Conservation (phyloP, 805 yeast genomes). For the Cephaloascus albidus region DNA sequence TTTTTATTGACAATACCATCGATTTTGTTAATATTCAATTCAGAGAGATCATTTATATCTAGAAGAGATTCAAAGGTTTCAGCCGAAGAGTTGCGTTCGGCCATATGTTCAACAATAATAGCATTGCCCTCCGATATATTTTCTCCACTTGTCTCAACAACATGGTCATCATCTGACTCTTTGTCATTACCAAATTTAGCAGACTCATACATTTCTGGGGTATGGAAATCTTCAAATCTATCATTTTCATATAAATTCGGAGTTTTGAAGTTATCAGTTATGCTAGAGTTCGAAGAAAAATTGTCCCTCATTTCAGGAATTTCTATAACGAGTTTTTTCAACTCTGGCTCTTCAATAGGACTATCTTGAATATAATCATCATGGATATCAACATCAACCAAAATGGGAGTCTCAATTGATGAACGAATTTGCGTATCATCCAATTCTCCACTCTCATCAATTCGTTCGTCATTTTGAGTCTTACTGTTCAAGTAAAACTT, state of each 20-base stretch:
- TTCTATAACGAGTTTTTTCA: not conserved
- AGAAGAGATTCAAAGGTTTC: conserved; percentile 3
- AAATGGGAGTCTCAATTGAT: conserved; percentile 2
- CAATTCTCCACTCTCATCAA: not conserved
- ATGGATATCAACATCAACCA: not conserved
- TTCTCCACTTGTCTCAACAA: conserved; percentile 25
- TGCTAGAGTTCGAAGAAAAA: not conserved
- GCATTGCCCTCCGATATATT: conserved; percentile 10
- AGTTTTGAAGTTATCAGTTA: not conserved
- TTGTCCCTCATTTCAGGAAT: not conserved
- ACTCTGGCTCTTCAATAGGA: not conserved
- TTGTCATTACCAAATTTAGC: conserved; percentile 17
- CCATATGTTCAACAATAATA: no score
- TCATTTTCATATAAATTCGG: conserved; percentile 84
- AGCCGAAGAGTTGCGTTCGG: conserved; percentile 1
- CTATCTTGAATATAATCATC: not conserved
- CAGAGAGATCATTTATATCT: conserved; percentile 27
- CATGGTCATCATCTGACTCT: conserved; percentile 21
- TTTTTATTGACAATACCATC: conserved; percentile 23
- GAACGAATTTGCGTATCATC: conserved; percentile 2
- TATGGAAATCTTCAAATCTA: conserved; percentile 84
- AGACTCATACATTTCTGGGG: conserved; percentile 30
- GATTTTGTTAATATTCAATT: conserved; percentile 25
- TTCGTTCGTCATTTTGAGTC: not conserved
- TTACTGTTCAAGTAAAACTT: conserved; percentile 24